Evolutionary conservation across 2,329 filamentous ascomycete species (phyloP), one percentile per base, ranked within the genome.

Genomic region (Dactylellina cionopaga): DNA sequence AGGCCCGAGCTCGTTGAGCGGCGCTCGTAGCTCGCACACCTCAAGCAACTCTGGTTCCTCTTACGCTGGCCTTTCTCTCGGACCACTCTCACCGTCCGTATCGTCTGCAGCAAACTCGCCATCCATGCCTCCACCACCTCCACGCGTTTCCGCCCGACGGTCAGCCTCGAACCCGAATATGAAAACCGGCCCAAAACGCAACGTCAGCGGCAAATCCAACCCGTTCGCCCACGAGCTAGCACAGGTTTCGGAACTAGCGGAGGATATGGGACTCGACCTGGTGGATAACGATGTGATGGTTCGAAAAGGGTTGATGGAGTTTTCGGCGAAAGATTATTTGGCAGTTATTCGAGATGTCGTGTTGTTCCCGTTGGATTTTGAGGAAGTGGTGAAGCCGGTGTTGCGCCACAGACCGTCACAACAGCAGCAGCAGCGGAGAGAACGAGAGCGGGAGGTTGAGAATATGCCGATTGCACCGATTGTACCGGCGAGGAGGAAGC

Each of bases 201-300:
- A 76, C 15, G 76, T 76, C 79, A 51, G 78, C 78, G 60, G 79
- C 65, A 78, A 78, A 7, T 80, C 83, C 25, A 87, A 95, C 79
- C 94, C 94, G 0, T 98, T 98, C 77, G 92, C 92, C 58, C 89
- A 90, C 54, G 95, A 99, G 81, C 84, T 98, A 58, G 92, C 92
- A 64, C 90, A 98, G 81, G 91, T 98, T 22, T 92, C 92, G 58
- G 95, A 98, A 81, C 86, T 97, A 13, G 94, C 90, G 0, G 95
- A 98, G 81, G 93, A 97, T 80, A 74, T 75, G 65, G 84, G 87
- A 35, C 81, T 76, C 15, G 79, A 84, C 74, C 79, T 86, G 70
- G 84, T 85, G n/a, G 89, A 93, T 44, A 85, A 91, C 77, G 83
- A 86, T 75, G 86, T 89, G 69, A 86, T 98, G 78, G 80, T 85